Evolutionary conservation across 345 rosid genomes (phyloP).

Genomic region (Boechera retrofracta): DNA sequence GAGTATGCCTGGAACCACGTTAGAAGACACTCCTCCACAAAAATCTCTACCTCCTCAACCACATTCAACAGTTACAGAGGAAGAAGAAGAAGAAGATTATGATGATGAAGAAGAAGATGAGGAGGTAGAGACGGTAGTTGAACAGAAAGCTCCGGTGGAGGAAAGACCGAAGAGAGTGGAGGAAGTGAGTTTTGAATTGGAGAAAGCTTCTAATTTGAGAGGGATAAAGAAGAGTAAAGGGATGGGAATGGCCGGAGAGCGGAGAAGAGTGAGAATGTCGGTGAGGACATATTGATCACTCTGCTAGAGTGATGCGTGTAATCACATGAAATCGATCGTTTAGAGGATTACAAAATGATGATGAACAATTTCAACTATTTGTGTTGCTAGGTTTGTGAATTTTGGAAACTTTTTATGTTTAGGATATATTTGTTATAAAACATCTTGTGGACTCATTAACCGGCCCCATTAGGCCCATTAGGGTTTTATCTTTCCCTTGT

Average conservation of each 20-base stretch:
- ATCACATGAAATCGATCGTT: constrained; percentile 96
- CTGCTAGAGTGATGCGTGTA: constrained; percentile 92
- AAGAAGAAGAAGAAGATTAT: constrained; percentile 13
- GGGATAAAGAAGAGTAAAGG: constrained; percentile 55
- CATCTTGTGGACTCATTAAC: too few relatives aligned
- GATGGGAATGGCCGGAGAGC: constrained; percentile 45
- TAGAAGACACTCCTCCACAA: constrained; percentile 58
- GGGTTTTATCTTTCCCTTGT: too few relatives aligned
- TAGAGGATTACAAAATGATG: constrained; percentile 58
- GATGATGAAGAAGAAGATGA: constrained; percentile 41
- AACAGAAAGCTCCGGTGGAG: constrained; percentile 46
- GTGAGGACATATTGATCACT: constrained; percentile 91
- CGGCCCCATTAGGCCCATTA: too few relatives aligned
- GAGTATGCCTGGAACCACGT: constrained; percentile 60
- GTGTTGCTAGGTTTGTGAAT: too few relatives aligned
- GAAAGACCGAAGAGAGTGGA: constrained; percentile 50
- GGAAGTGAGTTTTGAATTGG: constrained; percentile 43
- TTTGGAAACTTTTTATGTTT: too few relatives aligned
- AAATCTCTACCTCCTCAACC: constrained; percentile 50
- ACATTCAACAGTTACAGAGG: constrained; percentile 31
- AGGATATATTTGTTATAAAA: too few relatives aligned
- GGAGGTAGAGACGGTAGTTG: constrained; percentile 41
- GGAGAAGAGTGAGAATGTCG: constrained; percentile 46
- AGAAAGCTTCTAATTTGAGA: constrained; percentile 44
- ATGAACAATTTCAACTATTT: neutral